A percentile compares a stretch with the other conserved stretches of the same genome.
These are phyloP conservation scores for Paratinospora sagittata DNA, from an alignment of 164 flowering plant species.

Conservation along the genomic window DNA sequence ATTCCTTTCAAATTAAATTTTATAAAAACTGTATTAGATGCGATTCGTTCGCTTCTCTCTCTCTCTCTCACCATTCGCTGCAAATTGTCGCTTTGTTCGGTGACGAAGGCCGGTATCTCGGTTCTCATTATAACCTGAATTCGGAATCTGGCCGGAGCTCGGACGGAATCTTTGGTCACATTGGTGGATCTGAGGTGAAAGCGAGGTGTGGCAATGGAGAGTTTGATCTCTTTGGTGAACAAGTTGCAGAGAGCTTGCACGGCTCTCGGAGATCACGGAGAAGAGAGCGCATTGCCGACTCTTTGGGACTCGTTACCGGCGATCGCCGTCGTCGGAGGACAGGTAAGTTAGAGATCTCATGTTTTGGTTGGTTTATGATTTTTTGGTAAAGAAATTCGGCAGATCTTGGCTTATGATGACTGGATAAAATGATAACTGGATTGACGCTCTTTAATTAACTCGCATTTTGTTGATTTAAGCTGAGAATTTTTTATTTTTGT, in stretches of 20 bases:
- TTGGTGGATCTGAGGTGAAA: background rate
- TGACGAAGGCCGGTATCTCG: background rate
- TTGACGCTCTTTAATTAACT: background rate
- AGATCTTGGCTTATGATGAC: conserved; percentile 18
- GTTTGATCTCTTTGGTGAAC: conserved; percentile 67
- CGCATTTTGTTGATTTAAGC: background rate
- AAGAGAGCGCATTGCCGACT: conserved; percentile 75
- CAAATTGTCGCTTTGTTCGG: background rate
- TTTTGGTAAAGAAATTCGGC: conserved; percentile 17
- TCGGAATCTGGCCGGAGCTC: too few species aligned
- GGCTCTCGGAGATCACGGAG: conserved; percentile 86
- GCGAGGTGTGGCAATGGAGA: conserved; percentile 54
- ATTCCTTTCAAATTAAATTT: background rate
- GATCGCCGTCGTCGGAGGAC: conserved; percentile 96
- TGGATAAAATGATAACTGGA: too few species aligned
- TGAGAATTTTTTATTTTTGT: background rate
- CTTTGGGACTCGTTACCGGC: conserved; percentile 95
- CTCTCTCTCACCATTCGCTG: background rate
- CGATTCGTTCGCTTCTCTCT: background rate
- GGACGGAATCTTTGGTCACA: background rate
- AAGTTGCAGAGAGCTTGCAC: conserved; percentile 92
- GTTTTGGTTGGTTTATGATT: background rate
- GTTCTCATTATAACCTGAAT: background rate
- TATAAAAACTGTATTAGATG: too few species aligned
- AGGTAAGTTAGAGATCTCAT: conserved; percentile 40